A percentile compares a stretch with the other conserved stretches of the same genome.
Evolutionary conservation across 805 yeast species (phyloP).

Genomic region (Starmerella kuoi): DNA sequence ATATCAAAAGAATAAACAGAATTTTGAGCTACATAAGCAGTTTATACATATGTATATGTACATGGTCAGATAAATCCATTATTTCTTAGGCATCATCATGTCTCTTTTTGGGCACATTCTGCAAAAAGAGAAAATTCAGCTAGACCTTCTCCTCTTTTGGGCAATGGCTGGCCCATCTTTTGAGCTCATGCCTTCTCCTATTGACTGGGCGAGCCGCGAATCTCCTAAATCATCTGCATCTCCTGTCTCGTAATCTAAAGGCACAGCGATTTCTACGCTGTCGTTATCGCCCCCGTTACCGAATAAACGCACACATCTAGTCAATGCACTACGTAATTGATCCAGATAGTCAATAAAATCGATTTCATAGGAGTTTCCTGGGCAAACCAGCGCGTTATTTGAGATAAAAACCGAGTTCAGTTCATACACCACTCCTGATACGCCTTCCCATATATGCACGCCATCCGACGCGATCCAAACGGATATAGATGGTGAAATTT

Average conservation of each 20-base stretch:
- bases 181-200: conserved; percentile 6
- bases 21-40: too few species aligned
- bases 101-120: too few species aligned
- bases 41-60: too few species aligned
- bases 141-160: conserved; percentile 9
- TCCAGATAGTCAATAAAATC: too few species aligned
- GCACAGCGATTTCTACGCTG: conserved; percentile 13
- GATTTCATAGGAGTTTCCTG: neutral
- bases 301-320: conserved; percentile 5
- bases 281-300: neutral
- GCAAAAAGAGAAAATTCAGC: too few species aligned
- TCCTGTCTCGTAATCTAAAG: conserved; percentile 17
- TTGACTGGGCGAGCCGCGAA: conserved; percentile 2
- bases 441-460: conserved; percentile 22
- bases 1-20: too few species aligned
- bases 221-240: conserved; percentile 18
- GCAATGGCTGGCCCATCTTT: conserved; percentile 11
- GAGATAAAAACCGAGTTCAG: neutral
- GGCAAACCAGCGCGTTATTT: neutral
- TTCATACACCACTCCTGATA: neutral
- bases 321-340: conserved; percentile 1
- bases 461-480: conserved; percentile 24
- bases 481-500: conserved; percentile 1
- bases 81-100: too few species aligned
- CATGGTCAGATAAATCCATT: too few species aligned